Base-by-base conservation (phyloP, 306 rosid species). In the Comarum palustre region DNA sequence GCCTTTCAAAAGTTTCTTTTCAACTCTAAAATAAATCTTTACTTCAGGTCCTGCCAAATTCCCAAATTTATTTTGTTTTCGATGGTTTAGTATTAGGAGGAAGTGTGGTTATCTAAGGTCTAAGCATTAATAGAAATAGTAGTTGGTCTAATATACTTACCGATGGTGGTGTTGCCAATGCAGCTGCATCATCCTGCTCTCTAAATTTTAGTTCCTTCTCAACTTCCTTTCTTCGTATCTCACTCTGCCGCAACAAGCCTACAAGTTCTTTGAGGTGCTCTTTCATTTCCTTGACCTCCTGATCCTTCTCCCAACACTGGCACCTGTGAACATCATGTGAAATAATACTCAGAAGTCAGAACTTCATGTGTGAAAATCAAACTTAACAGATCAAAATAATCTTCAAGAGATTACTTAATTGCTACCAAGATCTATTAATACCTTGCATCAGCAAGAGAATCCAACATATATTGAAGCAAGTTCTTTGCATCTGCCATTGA, bases 401-500 rank as follows among this genome's bases (percentile, higher is more conserved):
- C 31, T 68, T 34, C 22, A 20, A 42, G 36, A 60, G 15, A 31
- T 31, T 32, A 31, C 6, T 13, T 5, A 60, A 60, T 31, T 60
- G 22, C 66, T 52, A 29, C 42, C 27, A 24, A 14, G 36, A 66
- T 42, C 29, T 20, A 25, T 24, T 61, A 32, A 6, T 62, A 95
- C 99, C 97, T 90, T 57, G 96, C 82, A 85, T 92, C 99, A 74
- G 86, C 97, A 75, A 90, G 85, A 78, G 99, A 92, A 84, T 83
- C 82, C 60, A 95, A 95, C 96, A 95, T 95, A 78, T 90, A 86
- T 68, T 92, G 99, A 70, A 95, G 99, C 83, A 95, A 84, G 83
- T 86, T 91, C 81, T 95, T 95, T 77, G 99, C 96, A 68, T 95
- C 97, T 77, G 92, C 96, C 97, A 95, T 92, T 72, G 99, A 95